Conservation (phyloP, 176 grass and related monocot species). For the Triticum aestivum region IWGSC_CS_RefSeq_v2.1 NC_057802.1:362708254-362708753, state of each 20-base stretch:
- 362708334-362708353: neutral
- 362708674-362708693: too few relatives aligned
- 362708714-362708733: neutral
- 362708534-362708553: too few relatives aligned
- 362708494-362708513: neutral
- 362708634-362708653: too few relatives aligned
- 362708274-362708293: neutral
- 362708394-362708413: constrained; percentile 31
- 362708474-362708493: constrained; percentile 43
- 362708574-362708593: too few relatives aligned
- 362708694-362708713: neutral
- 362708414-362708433: constrained; percentile 51
- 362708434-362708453: constrained; percentile 54
- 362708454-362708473: constrained; percentile 62
- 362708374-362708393: constrained; percentile 51
- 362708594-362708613: too few relatives aligned
- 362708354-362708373: neutral
- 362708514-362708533: too few relatives aligned
- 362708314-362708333: neutral
- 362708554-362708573: too few relatives aligned
- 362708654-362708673: too few relatives aligned
- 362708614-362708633: too few relatives aligned
- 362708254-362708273: neutral
- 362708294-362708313: neutral
- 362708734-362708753: neutral